These are phyloP conservation scores for Aureobasidium namibiae DNA, from an alignment of 2,329 filamentous ascomycete genomes.

Conservation along the genomic window DNA sequence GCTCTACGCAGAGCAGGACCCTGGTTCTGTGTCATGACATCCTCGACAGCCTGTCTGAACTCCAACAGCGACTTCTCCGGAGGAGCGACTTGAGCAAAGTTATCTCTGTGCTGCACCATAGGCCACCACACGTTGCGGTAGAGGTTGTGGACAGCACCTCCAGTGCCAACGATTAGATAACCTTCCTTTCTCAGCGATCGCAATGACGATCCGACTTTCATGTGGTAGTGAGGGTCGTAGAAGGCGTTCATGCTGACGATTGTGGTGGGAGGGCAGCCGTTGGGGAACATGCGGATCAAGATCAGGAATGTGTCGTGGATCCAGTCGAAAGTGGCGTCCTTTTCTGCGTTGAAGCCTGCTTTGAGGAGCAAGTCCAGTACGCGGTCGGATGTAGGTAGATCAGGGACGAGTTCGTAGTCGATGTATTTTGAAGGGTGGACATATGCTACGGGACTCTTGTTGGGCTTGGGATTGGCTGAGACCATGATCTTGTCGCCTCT, in stretches of 20 bases:
- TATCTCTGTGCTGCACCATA: constrained; percentile 56
- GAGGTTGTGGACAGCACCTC: constrained; percentile 62
- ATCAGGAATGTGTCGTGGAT: constrained; percentile 66
- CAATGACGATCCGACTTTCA: constrained; percentile 50
- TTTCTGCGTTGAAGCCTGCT: constrained; percentile 46
- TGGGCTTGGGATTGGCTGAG: constrained; percentile 50
- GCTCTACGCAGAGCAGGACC: constrained; percentile 48
- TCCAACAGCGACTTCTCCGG: constrained; percentile 55
- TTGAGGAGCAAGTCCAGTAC: constrained; percentile 43
- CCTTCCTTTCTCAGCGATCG: constrained; percentile 46
- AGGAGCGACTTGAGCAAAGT: constrained; percentile 51
- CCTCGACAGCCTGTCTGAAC: constrained; percentile 57
- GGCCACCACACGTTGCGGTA: constrained; percentile 59
- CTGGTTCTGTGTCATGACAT: constrained; percentile 46
- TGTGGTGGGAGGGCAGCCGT: constrained; percentile 56
- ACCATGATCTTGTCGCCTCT: constrained; percentile 50
- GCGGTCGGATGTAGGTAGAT: constrained; percentile 44
- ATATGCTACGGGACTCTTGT: constrained; percentile 57
- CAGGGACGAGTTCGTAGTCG: constrained; percentile 53
- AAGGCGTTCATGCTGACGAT: constrained; percentile 48
- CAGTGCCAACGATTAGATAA: constrained; percentile 50
- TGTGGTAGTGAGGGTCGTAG: constrained; percentile 49
- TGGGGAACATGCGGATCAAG: constrained; percentile 61
- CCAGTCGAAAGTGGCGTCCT: constrained; percentile 56
- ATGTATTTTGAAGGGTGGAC: constrained; percentile 58